Evolutionary conservation across 2,329 filamentous ascomycete genomes (phyloP).

Genomic region (Akanthomyces dipterigenus): DNA sequence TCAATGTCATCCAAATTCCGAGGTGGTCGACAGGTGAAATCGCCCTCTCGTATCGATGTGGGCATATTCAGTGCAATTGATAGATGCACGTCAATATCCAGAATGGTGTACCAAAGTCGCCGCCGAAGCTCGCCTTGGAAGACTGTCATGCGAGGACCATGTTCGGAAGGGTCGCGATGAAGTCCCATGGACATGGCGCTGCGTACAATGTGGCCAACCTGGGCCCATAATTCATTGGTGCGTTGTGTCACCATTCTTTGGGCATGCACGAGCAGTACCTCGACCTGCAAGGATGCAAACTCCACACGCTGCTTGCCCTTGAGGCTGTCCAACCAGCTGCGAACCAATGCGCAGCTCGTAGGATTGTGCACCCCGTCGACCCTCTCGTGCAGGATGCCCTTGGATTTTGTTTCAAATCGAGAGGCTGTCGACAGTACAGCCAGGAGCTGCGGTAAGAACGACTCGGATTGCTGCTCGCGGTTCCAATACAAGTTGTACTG

Average conservation of each 20-base stretch:
- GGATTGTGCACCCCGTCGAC: conserved; percentile 49
- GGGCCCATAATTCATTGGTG: conserved; percentile 46
- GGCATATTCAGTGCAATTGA: conserved; percentile 47
- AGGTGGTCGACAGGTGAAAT: conserved; percentile 47
- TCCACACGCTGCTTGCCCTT: conserved; percentile 47
- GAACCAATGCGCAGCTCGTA: conserved; percentile 48
- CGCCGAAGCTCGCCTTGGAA: conserved; percentile 48
- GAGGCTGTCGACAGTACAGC: conserved; percentile 47
- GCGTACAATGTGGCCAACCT: conserved; percentile 48
- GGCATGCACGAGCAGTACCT: conserved; percentile 47
- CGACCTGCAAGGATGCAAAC: conserved; percentile 46
- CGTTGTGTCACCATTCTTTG: conserved; percentile 45
- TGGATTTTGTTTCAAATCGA: conserved; percentile 44
- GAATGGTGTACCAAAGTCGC: conserved; percentile 49
- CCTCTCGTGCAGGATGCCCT: conserved; percentile 44
- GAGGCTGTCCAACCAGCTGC: conserved; percentile 46
- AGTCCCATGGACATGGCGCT: conserved; percentile 55
- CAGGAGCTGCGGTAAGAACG: conserved; percentile 47
- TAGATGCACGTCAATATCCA: conserved; percentile 50
- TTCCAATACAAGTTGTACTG: conserved; percentile 49
- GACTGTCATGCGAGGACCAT: conserved; percentile 39
- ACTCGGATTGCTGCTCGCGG: conserved; percentile 37
- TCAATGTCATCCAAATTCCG: conserved; percentile 48
- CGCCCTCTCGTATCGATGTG: conserved; percentile 43
- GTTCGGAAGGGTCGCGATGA: conserved; percentile 50